Conservation (phyloP, 805 yeast genomes). For the Saturnispora zaruensis region DNA sequence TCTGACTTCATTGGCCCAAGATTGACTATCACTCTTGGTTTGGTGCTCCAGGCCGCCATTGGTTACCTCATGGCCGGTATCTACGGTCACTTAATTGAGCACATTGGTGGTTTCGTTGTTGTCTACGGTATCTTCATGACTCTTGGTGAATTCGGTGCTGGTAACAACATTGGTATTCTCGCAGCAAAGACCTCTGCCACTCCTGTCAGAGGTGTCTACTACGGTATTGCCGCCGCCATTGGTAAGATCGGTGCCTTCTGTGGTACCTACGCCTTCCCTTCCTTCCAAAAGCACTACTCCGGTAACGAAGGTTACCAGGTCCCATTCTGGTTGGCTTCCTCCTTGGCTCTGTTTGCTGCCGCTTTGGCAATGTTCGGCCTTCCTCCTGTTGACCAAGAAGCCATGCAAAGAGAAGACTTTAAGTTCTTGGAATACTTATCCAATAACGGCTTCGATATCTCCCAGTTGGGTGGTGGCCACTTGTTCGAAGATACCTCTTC, state of each 20-base stretch:
- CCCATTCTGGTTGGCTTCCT: slow-evolving; percentile 76
- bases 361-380: slow-evolving; percentile 57
- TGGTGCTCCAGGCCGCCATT: slow-evolving; percentile 60
- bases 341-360: slow-evolving; percentile 68
- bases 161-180: slow-evolving; percentile 81
- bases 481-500: slow-evolving; percentile 10
- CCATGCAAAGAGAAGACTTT: slow-evolving; percentile 70
- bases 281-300: slow-evolving; percentile 52
- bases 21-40: slow-evolving; percentile 62
- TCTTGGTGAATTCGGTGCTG: slow-evolving; percentile 91
- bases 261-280: slow-evolving; percentile 84
- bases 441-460: slow-evolving; percentile 61
- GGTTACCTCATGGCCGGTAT: slow-evolving; percentile 80
- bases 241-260: slow-evolving; percentile 92
- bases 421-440: slow-evolving; percentile 59
- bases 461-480: slow-evolving; percentile 40
- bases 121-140: slow-evolving; percentile 83
- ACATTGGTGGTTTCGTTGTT: slow-evolving; percentile 73
- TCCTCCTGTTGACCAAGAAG: slow-evolving; percentile 79
- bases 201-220: slow-evolving; percentile 82
- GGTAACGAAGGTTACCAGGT: slow-evolving; percentile 60
- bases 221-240: slow-evolving; percentile 83
- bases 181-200: slow-evolving; percentile 84
- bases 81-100: slow-evolving; percentile 44
- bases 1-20: slow-evolving; percentile 94